Conservation (phyloP, 2,329 filamentous ascomycete genomes). For the Microcyclosporella mali region DNA sequence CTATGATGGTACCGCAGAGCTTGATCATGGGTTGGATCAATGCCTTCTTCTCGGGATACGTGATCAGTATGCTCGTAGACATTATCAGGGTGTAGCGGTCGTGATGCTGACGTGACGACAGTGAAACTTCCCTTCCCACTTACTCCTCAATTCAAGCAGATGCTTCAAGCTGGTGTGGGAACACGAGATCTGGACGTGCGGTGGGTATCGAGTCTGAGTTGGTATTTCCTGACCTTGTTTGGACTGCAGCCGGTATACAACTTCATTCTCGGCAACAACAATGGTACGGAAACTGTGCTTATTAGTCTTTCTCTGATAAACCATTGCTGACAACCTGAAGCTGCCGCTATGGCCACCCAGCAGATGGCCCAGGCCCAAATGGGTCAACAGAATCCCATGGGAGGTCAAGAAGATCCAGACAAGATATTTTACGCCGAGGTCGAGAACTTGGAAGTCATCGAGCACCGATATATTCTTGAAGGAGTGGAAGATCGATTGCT, state of each 20-base stretch:
- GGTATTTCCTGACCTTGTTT: slow-evolving; percentile 98
- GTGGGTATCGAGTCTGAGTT: slow-evolving; percentile 97
- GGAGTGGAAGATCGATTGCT: slow-evolving; percentile 81
- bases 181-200: slow-evolving; percentile 93
- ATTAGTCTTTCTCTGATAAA: neutral
- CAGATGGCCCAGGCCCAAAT: slow-evolving; percentile 63
- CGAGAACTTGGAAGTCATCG: slow-evolving; percentile 91
- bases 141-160: slow-evolving; percentile 98
- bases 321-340: slow-evolving; percentile 40
- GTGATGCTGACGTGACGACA: slow-evolving; percentile 33
- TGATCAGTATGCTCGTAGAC: slow-evolving; percentile 64
- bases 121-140: slow-evolving; percentile 97
- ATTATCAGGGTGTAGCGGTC: neutral
- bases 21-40: slow-evolving; percentile 99
- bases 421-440: slow-evolving; percentile 90
- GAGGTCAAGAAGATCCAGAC: slow-evolving; percentile 86
- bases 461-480: slow-evolving; percentile 87
- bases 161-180: slow-evolving; percentile 94
- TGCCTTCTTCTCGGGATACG: slow-evolving; percentile 96
- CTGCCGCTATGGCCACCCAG: slow-evolving; percentile 84
- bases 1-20: slow-evolving; percentile 98
- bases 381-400: slow-evolving; percentile 62
- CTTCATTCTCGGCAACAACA: slow-evolving; percentile 92
- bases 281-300: slow-evolving; percentile 57
- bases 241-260: slow-evolving; percentile 95